Conservation (phyloP, 192 early-diverging fungal genomes). For the Pilobolus umbonatus region DNA sequence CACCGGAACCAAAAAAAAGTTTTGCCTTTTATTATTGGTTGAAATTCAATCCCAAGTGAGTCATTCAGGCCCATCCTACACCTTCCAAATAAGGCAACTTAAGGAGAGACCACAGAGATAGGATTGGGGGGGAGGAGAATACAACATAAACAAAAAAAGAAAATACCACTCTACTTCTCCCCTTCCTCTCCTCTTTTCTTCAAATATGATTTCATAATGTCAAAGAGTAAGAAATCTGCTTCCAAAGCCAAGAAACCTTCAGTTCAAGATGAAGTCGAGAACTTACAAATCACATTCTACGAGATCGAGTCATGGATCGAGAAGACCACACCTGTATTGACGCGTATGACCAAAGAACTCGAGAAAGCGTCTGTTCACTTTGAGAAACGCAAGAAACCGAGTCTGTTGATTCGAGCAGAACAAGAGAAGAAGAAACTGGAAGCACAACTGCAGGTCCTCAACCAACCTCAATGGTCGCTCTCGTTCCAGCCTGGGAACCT, state of each 20-base stretch:
- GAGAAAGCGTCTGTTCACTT: constrained; percentile 34
- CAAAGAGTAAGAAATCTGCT: neutral
- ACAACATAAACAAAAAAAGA: too few species aligned
- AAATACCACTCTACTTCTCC: neutral
- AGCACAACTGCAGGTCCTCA: neutral
- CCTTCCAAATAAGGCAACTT: too few species aligned
- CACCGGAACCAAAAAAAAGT: neutral
- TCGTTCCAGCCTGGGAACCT: constrained; percentile 30
- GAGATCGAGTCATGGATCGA: constrained; percentile 42
- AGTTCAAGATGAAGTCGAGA: constrained; percentile 33
- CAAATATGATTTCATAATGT: neutral
- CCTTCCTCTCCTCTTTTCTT: neutral
- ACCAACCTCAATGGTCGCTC: constrained; percentile 24
- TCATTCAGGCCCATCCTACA: neutral
- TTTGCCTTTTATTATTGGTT: constrained; percentile 1
- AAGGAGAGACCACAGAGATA: too few species aligned
- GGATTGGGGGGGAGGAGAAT: too few species aligned
- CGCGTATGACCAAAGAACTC: constrained; percentile 37
- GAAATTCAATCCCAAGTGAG: too few species aligned
- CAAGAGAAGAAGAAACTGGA: constrained; percentile 1
- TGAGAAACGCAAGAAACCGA: constrained; percentile 21
- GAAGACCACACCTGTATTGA: constrained; percentile 30
- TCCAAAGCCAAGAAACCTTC: constrained; percentile 11
- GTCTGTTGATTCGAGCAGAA: neutral
- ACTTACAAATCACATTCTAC: constrained; percentile 39